phyloP scores from a whole-genome alignment of 441 rosid species.

The Cnidoscolus chayamansa region DNA sequence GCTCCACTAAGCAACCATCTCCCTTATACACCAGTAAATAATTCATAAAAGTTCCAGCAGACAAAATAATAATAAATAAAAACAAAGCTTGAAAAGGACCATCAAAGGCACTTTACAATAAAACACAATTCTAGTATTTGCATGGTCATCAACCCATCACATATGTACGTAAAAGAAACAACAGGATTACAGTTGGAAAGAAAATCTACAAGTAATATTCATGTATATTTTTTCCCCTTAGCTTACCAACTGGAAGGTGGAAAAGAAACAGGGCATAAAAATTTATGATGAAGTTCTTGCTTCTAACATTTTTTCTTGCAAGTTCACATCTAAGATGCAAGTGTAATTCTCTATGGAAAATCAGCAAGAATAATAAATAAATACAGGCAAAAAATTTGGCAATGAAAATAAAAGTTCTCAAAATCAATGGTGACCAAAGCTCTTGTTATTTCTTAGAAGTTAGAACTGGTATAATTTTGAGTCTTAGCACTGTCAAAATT shows the following conservation, averaged over 20 bases:
- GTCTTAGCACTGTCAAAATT: constrained; percentile 40
- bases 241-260: not conserved
- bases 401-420: constrained; percentile 2
- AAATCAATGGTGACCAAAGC: constrained; percentile 1
- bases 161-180: not conserved
- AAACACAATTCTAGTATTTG: not conserved
- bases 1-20: not conserved
- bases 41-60: not conserved
- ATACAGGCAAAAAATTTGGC: constrained; percentile 25
- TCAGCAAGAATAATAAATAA: constrained; percentile 6
- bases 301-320: constrained; percentile 7
- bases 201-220: not conserved
- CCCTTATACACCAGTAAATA: not conserved
- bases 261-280: not conserved
- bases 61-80: not conserved
- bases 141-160: not conserved
- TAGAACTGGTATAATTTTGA: constrained; percentile 25
- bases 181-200: not conserved
- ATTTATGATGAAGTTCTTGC: not conserved
- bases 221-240: too few species aligned
- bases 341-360: constrained; percentile 13
- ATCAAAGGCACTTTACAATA: not conserved
- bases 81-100: too few species aligned
- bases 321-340: constrained; percentile 14
- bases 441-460: constrained; percentile 33